Conservation (phyloP, 495 filamentous ascomycete species). For the Xylaria curta region DNA sequence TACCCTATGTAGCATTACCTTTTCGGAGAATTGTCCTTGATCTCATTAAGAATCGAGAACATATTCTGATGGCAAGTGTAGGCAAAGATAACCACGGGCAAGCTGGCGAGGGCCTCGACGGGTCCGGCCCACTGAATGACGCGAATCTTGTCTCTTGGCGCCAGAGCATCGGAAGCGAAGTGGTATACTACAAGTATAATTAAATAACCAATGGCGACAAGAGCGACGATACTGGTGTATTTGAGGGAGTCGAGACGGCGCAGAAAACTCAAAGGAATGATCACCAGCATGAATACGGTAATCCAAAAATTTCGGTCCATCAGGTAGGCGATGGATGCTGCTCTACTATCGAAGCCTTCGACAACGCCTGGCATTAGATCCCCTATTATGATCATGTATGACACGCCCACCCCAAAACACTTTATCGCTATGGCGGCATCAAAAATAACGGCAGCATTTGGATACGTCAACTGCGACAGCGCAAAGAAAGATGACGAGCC, state of each 20-base stretch:
- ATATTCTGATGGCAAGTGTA: slow-evolving; percentile 99
- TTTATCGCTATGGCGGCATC: slow-evolving; percentile 97
- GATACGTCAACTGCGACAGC: slow-evolving; percentile 93
- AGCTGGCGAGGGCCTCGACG: slow-evolving; percentile 77
- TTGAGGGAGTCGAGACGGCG: slow-evolving; percentile 92
- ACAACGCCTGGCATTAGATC: slow-evolving; percentile 97
- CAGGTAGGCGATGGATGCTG: slow-evolving; percentile 68
- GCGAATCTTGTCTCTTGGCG: slow-evolving; percentile 73
- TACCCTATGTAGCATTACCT: slow-evolving; percentile 29
- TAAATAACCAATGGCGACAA: slow-evolving; percentile 92
- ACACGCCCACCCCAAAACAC: slow-evolving; percentile 96
- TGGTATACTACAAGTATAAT: slow-evolving; percentile 91
- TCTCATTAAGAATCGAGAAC: slow-evolving; percentile 98
- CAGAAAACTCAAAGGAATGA: slow-evolving; percentile 93
- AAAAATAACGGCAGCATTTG: slow-evolving; percentile 94
- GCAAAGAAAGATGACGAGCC: slow-evolving; percentile 84
- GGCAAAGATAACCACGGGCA: slow-evolving; percentile 96
- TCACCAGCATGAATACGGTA: slow-evolving; percentile 94
- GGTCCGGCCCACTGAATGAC: slow-evolving; percentile 78
- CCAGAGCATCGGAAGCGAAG: slow-evolving; percentile 79
- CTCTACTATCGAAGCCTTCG: slow-evolving; percentile 66
- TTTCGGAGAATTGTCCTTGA: slow-evolving; percentile 77
- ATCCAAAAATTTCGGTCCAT: slow-evolving; percentile 96
- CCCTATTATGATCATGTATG: slow-evolving; percentile 97
- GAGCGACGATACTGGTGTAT: slow-evolving; percentile 91